Percentiles rank a stretch among this genome's conserved stretches.
Conservation (phyloP, 1,139 yeast species). For the Diutina siamensis region DNA sequence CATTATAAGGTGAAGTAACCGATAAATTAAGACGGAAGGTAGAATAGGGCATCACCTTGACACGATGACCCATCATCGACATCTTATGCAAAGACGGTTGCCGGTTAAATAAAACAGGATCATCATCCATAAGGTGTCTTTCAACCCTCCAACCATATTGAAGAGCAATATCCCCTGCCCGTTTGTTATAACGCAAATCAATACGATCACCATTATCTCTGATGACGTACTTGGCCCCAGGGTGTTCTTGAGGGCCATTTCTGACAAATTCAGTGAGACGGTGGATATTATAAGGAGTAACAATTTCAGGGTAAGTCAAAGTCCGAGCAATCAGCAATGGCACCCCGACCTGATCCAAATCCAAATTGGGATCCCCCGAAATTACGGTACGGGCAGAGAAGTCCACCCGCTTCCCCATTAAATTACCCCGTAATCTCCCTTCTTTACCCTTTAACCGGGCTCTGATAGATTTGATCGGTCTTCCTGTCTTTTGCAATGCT, state of each 20-base stretch:
- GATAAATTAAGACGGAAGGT: slow-evolving; percentile 94
- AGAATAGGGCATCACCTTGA: slow-evolving; percentile 96
- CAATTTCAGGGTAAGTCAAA: slow-evolving; percentile 91
- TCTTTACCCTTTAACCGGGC: slow-evolving; percentile 99
- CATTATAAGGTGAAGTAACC: slow-evolving; percentile 97
- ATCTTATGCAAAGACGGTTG: slow-evolving; percentile 98
- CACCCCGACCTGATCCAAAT: slow-evolving; percentile 96
- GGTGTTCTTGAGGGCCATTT: slow-evolving; percentile 98
- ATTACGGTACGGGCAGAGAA: slow-evolving; percentile 98
- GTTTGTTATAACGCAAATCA: slow-evolving; percentile 89
- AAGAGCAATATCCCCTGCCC: slow-evolving; percentile 95
- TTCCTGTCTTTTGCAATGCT: slow-evolving; percentile 95
- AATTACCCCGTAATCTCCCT: slow-evolving; percentile 95
- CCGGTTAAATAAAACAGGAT: slow-evolving; percentile 95
- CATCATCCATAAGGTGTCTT: slow-evolving; percentile 94
- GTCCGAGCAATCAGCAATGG: slow-evolving; percentile 96
- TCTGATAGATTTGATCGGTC: slow-evolving; percentile 96
- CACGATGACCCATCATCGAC: slow-evolving; percentile 99
- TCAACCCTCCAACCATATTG: slow-evolving; percentile 99
- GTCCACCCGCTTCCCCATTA: slow-evolving; percentile 99
- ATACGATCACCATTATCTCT: slow-evolving; percentile 99
- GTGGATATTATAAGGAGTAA: slow-evolving; percentile 94
- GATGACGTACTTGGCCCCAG: slow-evolving; percentile 97
- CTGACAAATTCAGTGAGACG: slow-evolving; percentile 84
- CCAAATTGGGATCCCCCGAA: slow-evolving; percentile 97